phyloP scores from a whole-genome alignment of 768 basidiomycete genomes.

The Lactarius evosmus region DNA sequence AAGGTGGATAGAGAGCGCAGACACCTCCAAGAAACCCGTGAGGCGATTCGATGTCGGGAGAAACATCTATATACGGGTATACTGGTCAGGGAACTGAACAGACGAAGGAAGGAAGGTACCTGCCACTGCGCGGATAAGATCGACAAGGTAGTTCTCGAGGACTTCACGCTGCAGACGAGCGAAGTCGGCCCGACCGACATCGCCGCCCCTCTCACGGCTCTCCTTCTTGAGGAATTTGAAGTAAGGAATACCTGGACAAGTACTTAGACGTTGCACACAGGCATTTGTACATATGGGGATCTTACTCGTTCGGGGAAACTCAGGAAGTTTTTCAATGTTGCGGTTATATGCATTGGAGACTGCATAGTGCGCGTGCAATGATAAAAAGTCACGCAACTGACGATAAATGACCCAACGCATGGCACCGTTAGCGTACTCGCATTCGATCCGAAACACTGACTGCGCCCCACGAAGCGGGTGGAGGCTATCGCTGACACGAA shows the following conservation, averaged over 20 bases:
- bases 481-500: conserved; percentile 82
- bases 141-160: conserved; percentile 84
- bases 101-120: conserved; percentile 32
- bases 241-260: conserved; percentile 70
- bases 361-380: conserved; percentile 85
- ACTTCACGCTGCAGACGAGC: conserved; percentile 77
- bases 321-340: conserved; percentile 74
- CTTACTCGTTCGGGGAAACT: conserved; percentile 83
- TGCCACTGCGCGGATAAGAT: conserved; percentile 86
- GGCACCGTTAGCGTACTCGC: conserved; percentile 92
- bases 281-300: background rate
- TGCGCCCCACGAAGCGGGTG: conserved; percentile 75
- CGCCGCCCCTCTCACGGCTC: conserved; percentile 46
- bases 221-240: conserved; percentile 80
- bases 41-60: conserved; percentile 89
- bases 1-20: conserved; percentile 76
- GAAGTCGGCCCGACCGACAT: conserved; percentile 67
- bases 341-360: conserved; percentile 78
- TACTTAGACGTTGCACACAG: background rate
- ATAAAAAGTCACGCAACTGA: conserved; percentile 87
- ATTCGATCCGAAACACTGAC: conserved; percentile 88
- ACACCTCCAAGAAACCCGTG: conserved; percentile 88
- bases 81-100: background rate
- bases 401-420: conserved; percentile 95
- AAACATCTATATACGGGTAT: conserved; percentile 67